phyloP scores from a whole-genome alignment of 2,329 filamentous ascomycete species.

The Aspergillus proliferans region DNA sequence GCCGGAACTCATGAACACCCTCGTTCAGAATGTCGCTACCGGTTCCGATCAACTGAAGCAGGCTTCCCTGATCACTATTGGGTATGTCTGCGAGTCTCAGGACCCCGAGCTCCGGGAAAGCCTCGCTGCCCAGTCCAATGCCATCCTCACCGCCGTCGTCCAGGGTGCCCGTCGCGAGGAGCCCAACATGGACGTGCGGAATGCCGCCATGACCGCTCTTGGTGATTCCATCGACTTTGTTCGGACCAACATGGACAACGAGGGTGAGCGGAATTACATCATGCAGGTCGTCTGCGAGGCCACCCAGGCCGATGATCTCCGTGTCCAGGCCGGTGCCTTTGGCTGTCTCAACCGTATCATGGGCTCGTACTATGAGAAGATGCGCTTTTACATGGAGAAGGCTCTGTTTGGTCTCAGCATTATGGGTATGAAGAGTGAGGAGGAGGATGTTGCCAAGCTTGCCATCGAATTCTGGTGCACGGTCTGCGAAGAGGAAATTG shows the following conservation, averaged over 20 bases:
- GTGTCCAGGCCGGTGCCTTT: conserved; percentile 93
- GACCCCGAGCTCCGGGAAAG: conserved; percentile 77
- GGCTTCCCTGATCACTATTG: conserved; percentile 89
- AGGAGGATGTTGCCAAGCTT: conserved; percentile 96
- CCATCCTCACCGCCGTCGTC: conserved; percentile 94
- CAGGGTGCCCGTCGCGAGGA: conserved; percentile 97
- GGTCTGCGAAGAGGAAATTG: conserved; percentile 98
- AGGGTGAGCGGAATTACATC: conserved; percentile 98
- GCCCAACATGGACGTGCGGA: conserved; percentile 79
- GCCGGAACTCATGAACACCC: conserved; percentile 78
- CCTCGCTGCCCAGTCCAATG: conserved; percentile 83
- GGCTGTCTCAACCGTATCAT: conserved; percentile 98
- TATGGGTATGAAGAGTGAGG: conserved; percentile 94
- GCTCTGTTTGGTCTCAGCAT: conserved; percentile 95
- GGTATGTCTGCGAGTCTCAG: conserved; percentile 95
- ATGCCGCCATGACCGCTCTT: conserved; percentile 87
- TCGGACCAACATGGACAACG: conserved; percentile 96
- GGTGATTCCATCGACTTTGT: conserved; percentile 97
- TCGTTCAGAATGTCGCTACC: conserved; percentile 88
- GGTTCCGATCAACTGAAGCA: conserved; percentile 88
- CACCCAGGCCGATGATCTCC: conserved; percentile 82
- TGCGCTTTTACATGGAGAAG: conserved; percentile 99
- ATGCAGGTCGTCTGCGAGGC: conserved; percentile 99
- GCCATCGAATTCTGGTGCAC: conserved; percentile 99
- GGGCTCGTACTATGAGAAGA: conserved; percentile 98